phyloP scores from a whole-genome alignment of 257 asterid genomes.

The Solanum arcanum region DNA sequence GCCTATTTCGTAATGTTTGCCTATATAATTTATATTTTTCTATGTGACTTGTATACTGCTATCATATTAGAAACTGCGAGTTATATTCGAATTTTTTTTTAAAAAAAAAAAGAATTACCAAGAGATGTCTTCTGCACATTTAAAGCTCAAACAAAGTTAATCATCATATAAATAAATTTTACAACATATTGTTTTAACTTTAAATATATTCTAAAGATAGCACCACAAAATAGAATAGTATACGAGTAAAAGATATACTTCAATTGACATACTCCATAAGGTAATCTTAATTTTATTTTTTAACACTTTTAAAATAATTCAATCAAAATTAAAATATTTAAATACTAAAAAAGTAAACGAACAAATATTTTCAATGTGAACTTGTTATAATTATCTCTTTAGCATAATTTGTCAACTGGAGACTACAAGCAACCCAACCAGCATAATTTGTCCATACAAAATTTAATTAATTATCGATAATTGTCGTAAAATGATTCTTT shows the following conservation, averaged over 20 bases:
- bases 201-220: too few relatives aligned
- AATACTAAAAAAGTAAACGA: background rate
- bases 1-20: background rate
- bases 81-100: too few relatives aligned
- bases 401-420: background rate
- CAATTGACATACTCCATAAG: too few relatives aligned
- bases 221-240: too few relatives aligned
- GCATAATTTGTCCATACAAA: background rate
- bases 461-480: background rate
- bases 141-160: too few relatives aligned
- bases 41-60: too few relatives aligned
- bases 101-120: too few relatives aligned
- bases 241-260: background rate
- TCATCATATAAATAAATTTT: background rate
- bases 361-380: background rate
- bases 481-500: too few relatives aligned
- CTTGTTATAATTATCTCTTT: background rate
- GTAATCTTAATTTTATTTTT: background rate
- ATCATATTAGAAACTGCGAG: too few relatives aligned
- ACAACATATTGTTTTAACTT: too few relatives aligned
- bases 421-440: background rate
- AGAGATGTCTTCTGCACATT: too few relatives aligned
- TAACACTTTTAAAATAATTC: background rate
- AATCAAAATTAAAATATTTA: background rate
- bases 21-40: fast-evolving